A percentile compares a stretch with the other conserved stretches of the same genome.
phyloP scores from a whole-genome alignment of 768 basidiomycete genomes.

The Hirschioporus abietinus region DNA sequence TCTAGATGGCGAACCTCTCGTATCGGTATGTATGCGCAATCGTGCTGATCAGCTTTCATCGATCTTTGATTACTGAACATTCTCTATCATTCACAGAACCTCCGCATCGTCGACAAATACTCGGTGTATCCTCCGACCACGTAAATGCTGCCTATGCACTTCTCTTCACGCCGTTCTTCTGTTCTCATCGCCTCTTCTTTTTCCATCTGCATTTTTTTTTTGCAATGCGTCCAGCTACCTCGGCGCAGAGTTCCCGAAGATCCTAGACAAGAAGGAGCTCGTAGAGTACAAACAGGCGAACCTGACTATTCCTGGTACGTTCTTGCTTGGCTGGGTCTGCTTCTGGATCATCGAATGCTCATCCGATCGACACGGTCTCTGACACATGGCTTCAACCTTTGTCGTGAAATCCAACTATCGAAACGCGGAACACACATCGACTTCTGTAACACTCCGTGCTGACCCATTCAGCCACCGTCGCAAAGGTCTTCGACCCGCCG shows the following conservation, averaged over 20 bases:
- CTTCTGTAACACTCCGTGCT: neutral
- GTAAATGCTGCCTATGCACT: conserved; percentile 31
- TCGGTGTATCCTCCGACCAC: conserved; percentile 71
- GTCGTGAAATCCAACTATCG: neutral
- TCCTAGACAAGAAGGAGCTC: conserved; percentile 52
- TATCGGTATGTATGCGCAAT: conserved; percentile 49
- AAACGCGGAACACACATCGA: neutral
- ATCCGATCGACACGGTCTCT: conserved; percentile 1
- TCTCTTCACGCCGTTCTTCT: conserved; percentile 16
- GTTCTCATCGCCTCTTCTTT: conserved; percentile 16
- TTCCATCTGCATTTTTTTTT: conserved; percentile 11
- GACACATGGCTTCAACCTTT: conserved; percentile 6
- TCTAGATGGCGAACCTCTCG: conserved; percentile 58
- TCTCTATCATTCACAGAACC: conserved; percentile 37
- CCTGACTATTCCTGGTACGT: conserved; percentile 64
- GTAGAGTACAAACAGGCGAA: conserved; percentile 84
- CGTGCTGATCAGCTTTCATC: conserved; percentile 14
- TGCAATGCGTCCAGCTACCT: conserved; percentile 51
- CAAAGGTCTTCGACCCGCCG: conserved; percentile 65
- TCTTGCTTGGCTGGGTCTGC: neutral
- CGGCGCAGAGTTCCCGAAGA: conserved; percentile 65
- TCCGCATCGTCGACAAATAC: conserved; percentile 71
- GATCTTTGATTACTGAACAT: conserved; percentile 11
- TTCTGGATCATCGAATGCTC: neutral
- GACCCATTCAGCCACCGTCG: conserved; percentile 49